Evolutionary conservation across 257 asterid species (phyloP), one percentile per base, ranked within the genome.

Genomic region (Petunia axillaris): DNA sequence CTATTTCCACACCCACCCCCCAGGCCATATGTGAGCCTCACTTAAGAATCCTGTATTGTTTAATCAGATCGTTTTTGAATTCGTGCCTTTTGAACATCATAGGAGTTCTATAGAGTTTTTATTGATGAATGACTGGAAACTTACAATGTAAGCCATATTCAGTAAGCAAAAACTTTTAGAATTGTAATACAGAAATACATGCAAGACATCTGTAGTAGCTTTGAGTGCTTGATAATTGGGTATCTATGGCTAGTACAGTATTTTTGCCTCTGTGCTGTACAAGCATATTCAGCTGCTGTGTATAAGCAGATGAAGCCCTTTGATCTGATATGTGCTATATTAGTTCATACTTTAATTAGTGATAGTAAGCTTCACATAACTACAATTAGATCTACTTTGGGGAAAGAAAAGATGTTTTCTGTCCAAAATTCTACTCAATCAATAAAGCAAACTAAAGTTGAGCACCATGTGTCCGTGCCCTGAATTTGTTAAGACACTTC

Each of bases 281-380:
- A 43, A 8, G 16, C 35, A 64, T 64, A 39, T 38, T 39, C 10
- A 64, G 48, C 71, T 1, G 4, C 60, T 71, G 43, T 48, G 44
- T 59, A 10, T 73, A 62, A 35, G 50, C 62, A 50, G 46, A 73
- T 50, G 46, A 36, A 73, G 35, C 6, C 78, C 44, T 73, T 50
- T 16, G 76, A 73, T 50, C 50, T 35, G 44, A 6, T 1, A 13
- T 40, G 35, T 13, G 60, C 41, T 11, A 13, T 36, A 46, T 35
- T 36, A 35, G 62, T 36, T 73, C 46, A 11, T 50, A 35, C 7
- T 4, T 50, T 13, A 38, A 13, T 5, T 50, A 50, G 60, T 73
- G 36, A 73, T 50, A 5, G 5, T 73, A 35, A 50, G 43, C 35
- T 71, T 73, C 10, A 35, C 77, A 2, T 48, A 25, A 39, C 59